These are phyloP conservation scores for Hypoxylon sp. DNA, from an alignment of 2,329 filamentous ascomycete species.

Conservation along the genomic window DNA sequence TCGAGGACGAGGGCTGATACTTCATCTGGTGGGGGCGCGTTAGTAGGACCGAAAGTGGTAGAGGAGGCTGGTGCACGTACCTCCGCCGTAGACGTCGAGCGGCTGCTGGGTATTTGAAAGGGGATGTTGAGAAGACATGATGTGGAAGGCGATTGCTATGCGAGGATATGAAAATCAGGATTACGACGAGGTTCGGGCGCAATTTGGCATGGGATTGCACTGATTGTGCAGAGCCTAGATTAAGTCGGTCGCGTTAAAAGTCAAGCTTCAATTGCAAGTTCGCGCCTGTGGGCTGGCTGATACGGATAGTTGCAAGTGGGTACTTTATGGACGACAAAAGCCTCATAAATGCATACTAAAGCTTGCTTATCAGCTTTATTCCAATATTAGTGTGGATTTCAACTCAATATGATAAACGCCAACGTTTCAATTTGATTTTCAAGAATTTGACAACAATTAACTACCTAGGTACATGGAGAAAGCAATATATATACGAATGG, in stretches of 20 bases:
- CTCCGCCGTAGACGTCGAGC: constrained; percentile 51
- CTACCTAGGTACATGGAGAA: too few species aligned
- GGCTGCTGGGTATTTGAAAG: constrained; percentile 48
- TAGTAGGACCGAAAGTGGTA: constrained; percentile 12
- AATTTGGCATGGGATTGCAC: neutral
- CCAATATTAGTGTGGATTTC: neutral
- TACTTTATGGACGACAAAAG: neutral
- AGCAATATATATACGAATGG: too few species aligned
- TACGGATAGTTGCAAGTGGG: neutral
- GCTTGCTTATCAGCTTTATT: neutral
- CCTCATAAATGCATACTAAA: neutral
- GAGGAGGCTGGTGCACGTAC: constrained; percentile 42
- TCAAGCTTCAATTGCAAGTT: constrained; percentile 31
- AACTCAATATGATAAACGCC: too few species aligned
- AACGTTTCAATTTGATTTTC: too few species aligned
- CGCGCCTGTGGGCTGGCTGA: constrained; percentile 34
- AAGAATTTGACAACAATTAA: too few species aligned
- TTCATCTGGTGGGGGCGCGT: constrained; percentile 74
- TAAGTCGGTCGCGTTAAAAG: constrained; percentile 27
- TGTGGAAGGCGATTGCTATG: constrained; percentile 16
- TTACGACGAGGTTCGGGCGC: constrained; percentile 9
- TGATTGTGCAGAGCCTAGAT: neutral
- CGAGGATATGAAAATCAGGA: constrained; percentile 2
- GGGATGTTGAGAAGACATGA: constrained; percentile 48
- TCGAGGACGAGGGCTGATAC: constrained; percentile 97